These are phyloP conservation scores for Tardiomyces depauwii DNA, from an alignment of 1,139 yeast genomes.

Conservation along the genomic window DNA sequence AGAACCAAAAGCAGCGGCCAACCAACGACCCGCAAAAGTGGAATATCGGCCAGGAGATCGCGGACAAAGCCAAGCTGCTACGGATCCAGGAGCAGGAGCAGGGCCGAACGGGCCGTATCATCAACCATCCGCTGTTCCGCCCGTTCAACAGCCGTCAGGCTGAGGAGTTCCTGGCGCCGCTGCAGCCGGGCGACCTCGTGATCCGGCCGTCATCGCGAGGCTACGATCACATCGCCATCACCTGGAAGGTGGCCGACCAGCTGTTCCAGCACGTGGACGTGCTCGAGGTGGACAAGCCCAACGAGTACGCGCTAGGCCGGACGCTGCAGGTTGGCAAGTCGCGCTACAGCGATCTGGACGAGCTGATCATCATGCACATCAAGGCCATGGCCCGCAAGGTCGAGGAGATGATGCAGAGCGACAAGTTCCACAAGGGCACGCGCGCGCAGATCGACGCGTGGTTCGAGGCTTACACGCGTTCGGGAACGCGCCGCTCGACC, in stretches of 20 bases:
- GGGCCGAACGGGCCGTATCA: slow-evolving; percentile 57
- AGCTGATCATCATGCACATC: slow-evolving; percentile 78
- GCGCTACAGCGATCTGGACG: slow-evolving; percentile 77
- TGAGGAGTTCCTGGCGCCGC: slow-evolving; percentile 82
- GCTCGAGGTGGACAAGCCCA: slow-evolving; percentile 56
- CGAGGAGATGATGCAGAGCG: slow-evolving; percentile 74
- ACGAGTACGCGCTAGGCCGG: slow-evolving; percentile 52
- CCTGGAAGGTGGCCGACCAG: slow-evolving; percentile 93
- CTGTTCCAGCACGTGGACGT: slow-evolving; percentile 88
- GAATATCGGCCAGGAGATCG: slow-evolving; percentile 68
- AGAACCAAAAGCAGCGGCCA: slow-evolving; percentile 19
- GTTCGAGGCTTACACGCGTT: slow-evolving; percentile 81
- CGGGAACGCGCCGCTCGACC: slow-evolving; percentile 82
- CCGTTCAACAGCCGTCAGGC: slow-evolving; percentile 82
- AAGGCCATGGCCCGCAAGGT: slow-evolving; percentile 78
- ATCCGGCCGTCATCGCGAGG: slow-evolving; percentile 94
- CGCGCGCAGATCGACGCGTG: slow-evolving; percentile 73
- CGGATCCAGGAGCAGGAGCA: slow-evolving; percentile 37
- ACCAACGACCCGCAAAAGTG: slow-evolving; percentile 55
- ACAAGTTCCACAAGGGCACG: slow-evolving; percentile 81
- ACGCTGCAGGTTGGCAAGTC: slow-evolving; percentile 58
- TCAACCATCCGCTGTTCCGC: slow-evolving; percentile 87
- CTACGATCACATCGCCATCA: slow-evolving; percentile 73
- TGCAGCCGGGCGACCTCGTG: slow-evolving; percentile 84
- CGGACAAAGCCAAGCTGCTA: slow-evolving; percentile 46